These are phyloP conservation scores for Berkeleyomyces rouxiae DNA, from an alignment of 2,329 filamentous ascomycete species.

Conservation along the genomic window DNA sequence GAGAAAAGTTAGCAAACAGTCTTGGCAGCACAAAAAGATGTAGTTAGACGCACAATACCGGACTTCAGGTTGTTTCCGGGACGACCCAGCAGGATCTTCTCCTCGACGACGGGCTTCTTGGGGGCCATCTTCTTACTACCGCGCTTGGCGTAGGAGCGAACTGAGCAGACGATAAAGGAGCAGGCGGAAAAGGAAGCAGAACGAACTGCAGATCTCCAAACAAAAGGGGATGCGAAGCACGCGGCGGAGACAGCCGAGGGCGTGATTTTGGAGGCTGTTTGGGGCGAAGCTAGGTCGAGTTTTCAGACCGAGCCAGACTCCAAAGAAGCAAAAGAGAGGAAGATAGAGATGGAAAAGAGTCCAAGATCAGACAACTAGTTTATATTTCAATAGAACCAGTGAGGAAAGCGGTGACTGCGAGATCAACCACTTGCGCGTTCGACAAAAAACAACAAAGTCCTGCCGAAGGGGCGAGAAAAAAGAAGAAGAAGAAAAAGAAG, in stretches of 20 bases:
- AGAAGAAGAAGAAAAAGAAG: conserved; percentile 4
- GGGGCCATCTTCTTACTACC: conserved; percentile 65
- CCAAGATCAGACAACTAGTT: background rate
- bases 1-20: background rate
- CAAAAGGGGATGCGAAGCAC: conserved; percentile 35
- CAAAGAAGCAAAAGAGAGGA: background rate
- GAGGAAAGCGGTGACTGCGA: background rate
- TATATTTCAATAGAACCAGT: background rate
- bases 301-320: conserved; percentile 1
- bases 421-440: conserved; percentile 1
- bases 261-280: conserved; percentile 14
- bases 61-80: conserved; percentile 98
- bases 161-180: conserved; percentile 23
- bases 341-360: background rate
- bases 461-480: conserved; percentile 10
- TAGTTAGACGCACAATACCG: conserved; percentile 61
- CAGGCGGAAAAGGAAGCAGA: conserved; percentile 32
- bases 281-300: conserved; percentile 6
- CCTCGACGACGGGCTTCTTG: conserved; percentile 81
- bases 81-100: conserved; percentile 90
- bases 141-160: conserved; percentile 38
- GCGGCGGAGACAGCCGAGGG: conserved; percentile 27
- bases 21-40: background rate
- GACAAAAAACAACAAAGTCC: conserved; percentile 14
- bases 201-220: conserved; percentile 43